Percentiles rank a stretch among this genome's conserved stretches.
These are phyloP conservation scores for Coniosporium tulheliwenetii DNA, from an alignment of 2,329 filamentous ascomycete species.

Conservation along the genomic window DNA sequence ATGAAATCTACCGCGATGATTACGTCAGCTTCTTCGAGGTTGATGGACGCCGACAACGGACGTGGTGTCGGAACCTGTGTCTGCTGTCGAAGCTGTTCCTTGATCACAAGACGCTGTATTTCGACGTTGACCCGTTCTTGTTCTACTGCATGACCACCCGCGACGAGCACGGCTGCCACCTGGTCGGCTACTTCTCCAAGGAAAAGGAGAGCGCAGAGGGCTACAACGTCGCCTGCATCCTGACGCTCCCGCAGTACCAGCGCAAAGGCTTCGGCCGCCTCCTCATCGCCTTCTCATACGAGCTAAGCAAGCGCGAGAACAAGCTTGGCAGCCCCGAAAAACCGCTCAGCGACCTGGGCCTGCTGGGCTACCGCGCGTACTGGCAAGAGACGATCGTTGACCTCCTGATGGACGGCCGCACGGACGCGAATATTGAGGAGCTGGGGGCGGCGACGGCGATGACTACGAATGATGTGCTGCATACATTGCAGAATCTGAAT, in stretches of 20 bases:
- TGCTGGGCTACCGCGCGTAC: constrained; percentile 90
- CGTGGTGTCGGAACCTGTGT: constrained; percentile 93
- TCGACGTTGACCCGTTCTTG: constrained; percentile 96
- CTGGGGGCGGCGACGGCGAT: constrained; percentile 70
- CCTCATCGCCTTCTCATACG: constrained; percentile 94
- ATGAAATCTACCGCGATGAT: constrained; percentile 94
- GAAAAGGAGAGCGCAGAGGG: constrained; percentile 95
- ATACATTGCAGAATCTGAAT: constrained; percentile 82
- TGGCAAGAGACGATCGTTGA: constrained; percentile 95
- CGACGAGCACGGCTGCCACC: constrained; percentile 78
- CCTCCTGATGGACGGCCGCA: constrained; percentile 49
- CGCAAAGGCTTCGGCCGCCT: constrained; percentile 85
- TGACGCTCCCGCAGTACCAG: constrained; percentile 92
- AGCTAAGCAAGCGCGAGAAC: constrained; percentile 85
- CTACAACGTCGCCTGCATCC: constrained; percentile 96
- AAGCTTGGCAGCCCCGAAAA: constrained; percentile 96
- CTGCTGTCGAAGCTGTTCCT: constrained; percentile 91
- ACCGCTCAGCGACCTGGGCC: constrained; percentile 80
- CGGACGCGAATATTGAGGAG: constrained; percentile 70
- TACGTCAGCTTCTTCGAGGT: constrained; percentile 95
- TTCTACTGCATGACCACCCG: constrained; percentile 96
- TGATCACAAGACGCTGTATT: constrained; percentile 96
- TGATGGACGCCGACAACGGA: constrained; percentile 81
- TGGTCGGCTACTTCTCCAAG: constrained; percentile 99
- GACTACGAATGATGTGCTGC: constrained; percentile 95